These are phyloP conservation scores for Inga oerstediana DNA, from an alignment of 306 rosid genomes.

Conservation along the genomic window DNA sequence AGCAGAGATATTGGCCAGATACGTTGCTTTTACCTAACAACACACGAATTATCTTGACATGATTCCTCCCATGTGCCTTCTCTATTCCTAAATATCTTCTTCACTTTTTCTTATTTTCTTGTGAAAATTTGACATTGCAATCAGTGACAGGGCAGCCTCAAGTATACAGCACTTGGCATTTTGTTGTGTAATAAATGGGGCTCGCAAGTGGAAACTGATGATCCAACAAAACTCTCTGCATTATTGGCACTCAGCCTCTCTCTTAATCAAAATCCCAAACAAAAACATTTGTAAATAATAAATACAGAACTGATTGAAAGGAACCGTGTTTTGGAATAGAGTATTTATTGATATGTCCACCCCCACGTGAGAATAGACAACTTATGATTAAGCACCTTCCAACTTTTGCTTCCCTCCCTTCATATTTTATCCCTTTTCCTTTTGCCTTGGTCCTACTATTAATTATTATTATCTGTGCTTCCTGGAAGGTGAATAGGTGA, in stretches of 20 bases:
- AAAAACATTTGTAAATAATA: background rate
- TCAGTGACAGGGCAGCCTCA: conserved; percentile 3
- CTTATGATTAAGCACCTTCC: background rate
- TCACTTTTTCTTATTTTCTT: background rate
- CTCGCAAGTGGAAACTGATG: background rate
- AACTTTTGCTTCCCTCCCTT: background rate
- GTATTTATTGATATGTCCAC: background rate
- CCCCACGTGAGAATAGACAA: conserved; percentile 7
- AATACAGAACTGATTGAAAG: background rate
- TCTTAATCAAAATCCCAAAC: conserved; percentile 10
- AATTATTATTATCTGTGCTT: background rate
- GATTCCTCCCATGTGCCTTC: background rate
- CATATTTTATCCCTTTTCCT: background rate
- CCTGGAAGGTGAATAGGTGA: background rate
- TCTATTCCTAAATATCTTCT: background rate
- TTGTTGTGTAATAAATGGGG: background rate
- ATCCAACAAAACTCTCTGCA: background rate
- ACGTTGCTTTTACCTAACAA: background rate
- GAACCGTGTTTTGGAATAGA: background rate
- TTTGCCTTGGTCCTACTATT: background rate
- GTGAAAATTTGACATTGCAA: background rate
- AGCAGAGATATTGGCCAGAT: background rate
- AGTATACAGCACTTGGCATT: background rate
- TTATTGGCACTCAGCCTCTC: background rate
- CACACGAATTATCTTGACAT: background rate